Evolutionary conservation across 2,329 filamentous ascomycete species (phyloP).

Genomic region (Sporothrix pallida): DNA sequence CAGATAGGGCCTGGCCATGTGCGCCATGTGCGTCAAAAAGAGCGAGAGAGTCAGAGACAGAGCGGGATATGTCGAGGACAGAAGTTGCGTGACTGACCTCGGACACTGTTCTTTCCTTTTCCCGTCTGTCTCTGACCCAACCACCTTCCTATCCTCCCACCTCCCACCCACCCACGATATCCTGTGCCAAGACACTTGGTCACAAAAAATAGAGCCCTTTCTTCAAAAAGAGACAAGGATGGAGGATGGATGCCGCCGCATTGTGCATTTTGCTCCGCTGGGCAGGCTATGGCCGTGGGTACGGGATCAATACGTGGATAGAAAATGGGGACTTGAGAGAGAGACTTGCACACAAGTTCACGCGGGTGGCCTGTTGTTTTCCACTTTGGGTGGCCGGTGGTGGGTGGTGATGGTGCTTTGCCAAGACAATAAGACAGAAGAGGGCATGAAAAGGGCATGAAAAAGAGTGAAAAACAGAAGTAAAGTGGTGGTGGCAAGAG

Average conservation of each 20-base stretch:
- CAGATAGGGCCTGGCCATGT: background rate
- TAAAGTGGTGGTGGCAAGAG: background rate
- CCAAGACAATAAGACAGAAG: conserved; percentile 19
- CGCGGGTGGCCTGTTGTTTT: conserved; percentile 19
- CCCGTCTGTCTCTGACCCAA: background rate
- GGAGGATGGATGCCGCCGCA: conserved; percentile 12
- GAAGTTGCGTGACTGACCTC: background rate
- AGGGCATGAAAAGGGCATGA: background rate
- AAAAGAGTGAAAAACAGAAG: background rate
- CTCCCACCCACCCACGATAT: background rate
- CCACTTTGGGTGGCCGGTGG: background rate
- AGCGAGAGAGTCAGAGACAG: background rate
- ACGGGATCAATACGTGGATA: conserved; percentile 14
- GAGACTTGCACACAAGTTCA: background rate
- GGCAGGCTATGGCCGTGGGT: background rate
- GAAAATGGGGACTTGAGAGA: background rate
- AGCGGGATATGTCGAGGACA: background rate
- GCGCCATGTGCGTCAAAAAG: background rate
- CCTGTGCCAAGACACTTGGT: conserved; percentile 1
- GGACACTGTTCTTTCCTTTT: background rate
- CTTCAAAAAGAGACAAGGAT: background rate
- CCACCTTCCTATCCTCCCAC: background rate
- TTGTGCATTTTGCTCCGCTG: background rate
- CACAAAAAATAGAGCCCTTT: background rate
- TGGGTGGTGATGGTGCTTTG: conserved; percentile 9